phyloP scores from a whole-genome alignment of 2,329 filamentous ascomycete genomes.

The Bertia moriformis region DNA sequence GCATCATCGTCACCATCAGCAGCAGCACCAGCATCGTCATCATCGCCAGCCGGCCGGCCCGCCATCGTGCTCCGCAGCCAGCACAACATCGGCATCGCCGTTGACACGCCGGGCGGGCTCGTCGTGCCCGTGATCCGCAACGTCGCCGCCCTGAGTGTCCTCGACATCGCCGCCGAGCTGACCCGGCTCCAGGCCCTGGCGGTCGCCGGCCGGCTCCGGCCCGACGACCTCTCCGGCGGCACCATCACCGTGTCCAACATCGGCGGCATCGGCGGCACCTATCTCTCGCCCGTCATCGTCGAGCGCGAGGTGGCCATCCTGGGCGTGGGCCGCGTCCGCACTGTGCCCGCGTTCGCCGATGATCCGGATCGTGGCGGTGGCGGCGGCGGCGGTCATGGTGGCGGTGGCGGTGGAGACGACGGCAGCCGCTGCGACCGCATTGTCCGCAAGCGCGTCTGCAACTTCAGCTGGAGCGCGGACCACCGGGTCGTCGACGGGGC shows the following conservation, averaged over 20 bases:
- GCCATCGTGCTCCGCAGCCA: constrained; percentile 63
- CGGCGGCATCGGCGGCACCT: constrained; percentile 83
- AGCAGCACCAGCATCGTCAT: too few species aligned
- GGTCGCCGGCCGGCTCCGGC: constrained; percentile 57
- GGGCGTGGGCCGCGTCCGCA: constrained; percentile 68
- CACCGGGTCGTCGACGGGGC: constrained; percentile 90
- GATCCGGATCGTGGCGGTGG: too few species aligned
- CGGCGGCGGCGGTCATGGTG: constrained; percentile 23
- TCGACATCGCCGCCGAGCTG: constrained; percentile 66
- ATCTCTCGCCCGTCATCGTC: constrained; percentile 81
- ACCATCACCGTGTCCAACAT: constrained; percentile 97
- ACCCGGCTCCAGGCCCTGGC: constrained; percentile 60
- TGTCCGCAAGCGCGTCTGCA: constrained; percentile 64
- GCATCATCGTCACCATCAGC: too few species aligned
- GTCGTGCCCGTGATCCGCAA: constrained; percentile 84
- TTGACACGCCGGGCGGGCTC: constrained; percentile 80
- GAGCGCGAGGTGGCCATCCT: constrained; percentile 83
- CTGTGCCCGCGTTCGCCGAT: constrained; percentile 63
- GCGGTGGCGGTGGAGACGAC: constrained; percentile 21
- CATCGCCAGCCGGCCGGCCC: constrained; percentile 41
- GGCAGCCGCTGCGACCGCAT: too few species aligned
- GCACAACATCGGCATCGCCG: constrained; percentile 91
- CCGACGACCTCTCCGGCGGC: constrained; percentile 65
- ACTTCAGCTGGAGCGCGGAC: constrained; percentile 94
- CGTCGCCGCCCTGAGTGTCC: constrained; percentile 62